Evolutionary conservation across 768 basidiomycete species (phyloP).

Genomic region (Multifurca ochricompacta): DNA sequence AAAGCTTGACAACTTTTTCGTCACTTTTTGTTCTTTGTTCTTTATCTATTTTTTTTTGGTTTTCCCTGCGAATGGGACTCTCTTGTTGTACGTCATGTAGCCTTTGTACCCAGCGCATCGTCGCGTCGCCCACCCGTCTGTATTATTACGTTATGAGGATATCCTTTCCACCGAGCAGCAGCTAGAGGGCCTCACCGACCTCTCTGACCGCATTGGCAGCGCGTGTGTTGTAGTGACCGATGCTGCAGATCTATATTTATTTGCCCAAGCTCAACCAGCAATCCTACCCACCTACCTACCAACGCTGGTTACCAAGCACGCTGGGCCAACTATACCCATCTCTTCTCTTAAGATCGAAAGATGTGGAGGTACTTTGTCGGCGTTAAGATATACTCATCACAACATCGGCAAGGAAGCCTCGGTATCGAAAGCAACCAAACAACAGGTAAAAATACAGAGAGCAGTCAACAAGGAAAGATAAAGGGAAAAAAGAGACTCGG

Average conservation of each 20-base stretch:
- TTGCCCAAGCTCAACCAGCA: too few species aligned
- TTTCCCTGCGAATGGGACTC: neutral
- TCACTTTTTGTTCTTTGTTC: neutral
- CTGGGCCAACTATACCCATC: too few species aligned
- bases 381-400: slow-evolving; percentile 13
- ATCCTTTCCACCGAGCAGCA: neutral
- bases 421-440: slow-evolving; percentile 22
- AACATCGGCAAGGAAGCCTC: slow-evolving; percentile 15
- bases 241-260: too few species aligned
- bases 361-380: slow-evolving; percentile 6
- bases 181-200: too few species aligned
- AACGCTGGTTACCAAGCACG: too few species aligned
- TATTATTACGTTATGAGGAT: neutral
- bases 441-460: slow-evolving; percentile 22
- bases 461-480: slow-evolving; percentile 8
- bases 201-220: too few species aligned
- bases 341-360: neutral
- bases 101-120: slow-evolving; percentile 2
- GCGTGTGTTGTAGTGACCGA: too few species aligned
- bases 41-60: neutral
- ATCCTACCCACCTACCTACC: too few species aligned
- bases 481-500: slow-evolving; percentile 8
- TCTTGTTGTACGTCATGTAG: slow-evolving; percentile 5
- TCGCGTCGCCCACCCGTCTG: neutral
- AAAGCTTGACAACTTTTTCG: neutral